Conservation (phyloP, 2,329 filamentous ascomycete species). For the Fusarium lyarnte region DNA sequence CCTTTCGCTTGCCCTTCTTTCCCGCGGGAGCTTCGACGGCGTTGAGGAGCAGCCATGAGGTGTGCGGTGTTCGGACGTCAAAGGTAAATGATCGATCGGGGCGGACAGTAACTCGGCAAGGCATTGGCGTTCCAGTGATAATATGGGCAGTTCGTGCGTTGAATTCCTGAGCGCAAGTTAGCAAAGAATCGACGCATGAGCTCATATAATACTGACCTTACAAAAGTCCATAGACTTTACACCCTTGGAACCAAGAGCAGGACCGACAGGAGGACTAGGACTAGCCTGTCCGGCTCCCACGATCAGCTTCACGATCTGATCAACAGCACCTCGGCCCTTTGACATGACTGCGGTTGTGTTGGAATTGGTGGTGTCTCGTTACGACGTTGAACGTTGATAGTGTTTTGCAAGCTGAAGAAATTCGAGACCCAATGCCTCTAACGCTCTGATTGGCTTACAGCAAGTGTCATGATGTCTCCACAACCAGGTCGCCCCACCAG, state of each 20-base stretch:
- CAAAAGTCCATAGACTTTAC: slow-evolving; percentile 99
- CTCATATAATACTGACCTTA: slow-evolving; percentile 71
- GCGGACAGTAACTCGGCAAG: slow-evolving; percentile 89
- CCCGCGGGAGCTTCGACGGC: slow-evolving; percentile 76
- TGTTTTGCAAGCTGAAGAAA: slow-evolving; percentile 42
- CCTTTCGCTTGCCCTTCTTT: slow-evolving; percentile 82
- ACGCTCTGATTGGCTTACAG: slow-evolving; percentile 37
- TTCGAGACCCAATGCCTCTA: slow-evolving; percentile 29
- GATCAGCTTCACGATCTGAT: slow-evolving; percentile 95
- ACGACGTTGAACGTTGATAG: slow-evolving; percentile 1
- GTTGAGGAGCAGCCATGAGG: slow-evolving; percentile 86
- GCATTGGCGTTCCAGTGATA: slow-evolving; percentile 82
- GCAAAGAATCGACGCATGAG: slow-evolving; percentile 10
- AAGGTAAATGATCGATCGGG: slow-evolving; percentile 94
- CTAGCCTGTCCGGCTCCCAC: slow-evolving; percentile 95
- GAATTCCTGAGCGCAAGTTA: slow-evolving; percentile 76
- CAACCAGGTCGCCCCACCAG: slow-evolving; percentile 28
- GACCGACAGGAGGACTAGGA: slow-evolving; percentile 94
- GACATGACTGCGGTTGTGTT: slow-evolving; percentile 57
- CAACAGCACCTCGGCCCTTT: slow-evolving; percentile 57
- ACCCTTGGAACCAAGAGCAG: slow-evolving; percentile 94
- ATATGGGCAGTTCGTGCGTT: slow-evolving; percentile 93
- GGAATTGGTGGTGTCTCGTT: slow-evolving; percentile 14
- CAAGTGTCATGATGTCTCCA: slow-evolving; percentile 22
- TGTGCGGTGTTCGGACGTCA: slow-evolving; percentile 93